These are phyloP conservation scores for Colletotrichum sp. DNA, from an alignment of 2,329 filamentous ascomycete genomes.

Conservation along the genomic window DNA sequence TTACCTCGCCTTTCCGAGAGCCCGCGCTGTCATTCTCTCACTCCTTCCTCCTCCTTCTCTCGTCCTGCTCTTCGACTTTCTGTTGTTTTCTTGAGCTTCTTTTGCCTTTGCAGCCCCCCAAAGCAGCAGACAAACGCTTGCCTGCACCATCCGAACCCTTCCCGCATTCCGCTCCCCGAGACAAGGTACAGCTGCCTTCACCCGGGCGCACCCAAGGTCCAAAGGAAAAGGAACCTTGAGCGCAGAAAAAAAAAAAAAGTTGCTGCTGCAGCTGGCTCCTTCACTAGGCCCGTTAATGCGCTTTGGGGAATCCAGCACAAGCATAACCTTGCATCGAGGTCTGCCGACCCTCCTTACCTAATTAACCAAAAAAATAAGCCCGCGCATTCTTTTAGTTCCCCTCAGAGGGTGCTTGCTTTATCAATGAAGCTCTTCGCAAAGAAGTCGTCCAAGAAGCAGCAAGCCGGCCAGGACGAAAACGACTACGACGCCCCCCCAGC, in stretches of 20 bases:
- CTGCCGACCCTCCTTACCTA: slow-evolving; percentile 28
- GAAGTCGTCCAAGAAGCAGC: slow-evolving; percentile 46
- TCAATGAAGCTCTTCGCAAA: slow-evolving; percentile 60
- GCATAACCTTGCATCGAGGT: slow-evolving; percentile 25
- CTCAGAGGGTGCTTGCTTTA: slow-evolving; percentile 18
- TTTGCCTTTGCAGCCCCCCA: neutral
- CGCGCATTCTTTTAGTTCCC: slow-evolving; percentile 18
- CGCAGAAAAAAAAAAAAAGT: slow-evolving; percentile 1
- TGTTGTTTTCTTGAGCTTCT: slow-evolving; percentile 7
- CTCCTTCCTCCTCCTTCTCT: neutral
- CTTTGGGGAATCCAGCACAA: slow-evolving; percentile 20
- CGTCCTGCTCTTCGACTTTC: neutral
- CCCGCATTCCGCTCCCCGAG: neutral
- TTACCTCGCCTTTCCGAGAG: neutral
- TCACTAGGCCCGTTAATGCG: slow-evolving; percentile 21
- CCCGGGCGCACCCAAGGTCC: neutral
- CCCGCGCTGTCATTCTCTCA: neutral
- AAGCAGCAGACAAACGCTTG: neutral
- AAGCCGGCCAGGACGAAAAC: slow-evolving; percentile 39
- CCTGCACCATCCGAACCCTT: neutral
- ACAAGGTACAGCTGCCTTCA: slow-evolving; percentile 5
- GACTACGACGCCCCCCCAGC: slow-evolving; percentile 30
- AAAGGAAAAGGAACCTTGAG: neutral
- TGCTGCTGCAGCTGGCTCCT: slow-evolving; percentile 7
- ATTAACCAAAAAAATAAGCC: slow-evolving; percentile 26